Base-by-base conservation (phyloP, 192 early-diverging fungal species). In the Coemansia sp. region DNA sequence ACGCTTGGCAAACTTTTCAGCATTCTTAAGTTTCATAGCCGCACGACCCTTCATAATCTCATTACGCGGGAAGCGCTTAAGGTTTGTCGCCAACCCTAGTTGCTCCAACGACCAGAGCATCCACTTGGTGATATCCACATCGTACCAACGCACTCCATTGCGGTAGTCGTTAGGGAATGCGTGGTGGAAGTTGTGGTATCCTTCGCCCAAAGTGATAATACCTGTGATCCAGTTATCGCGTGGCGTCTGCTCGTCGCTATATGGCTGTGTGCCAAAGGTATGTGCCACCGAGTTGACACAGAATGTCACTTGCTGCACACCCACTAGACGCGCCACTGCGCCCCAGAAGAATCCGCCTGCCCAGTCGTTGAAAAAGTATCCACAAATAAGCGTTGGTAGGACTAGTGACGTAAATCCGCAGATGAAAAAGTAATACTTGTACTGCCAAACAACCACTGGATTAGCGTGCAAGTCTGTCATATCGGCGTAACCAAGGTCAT, bases 161-260 rank as follows among this genome's bases (percentile, higher is more conserved):
- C 92, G 88, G 80, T 92, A 94, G 78, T 94, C 92, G 68, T 89
- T 86, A 45, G 92, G 92, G 82, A 93, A 94, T 71, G 92, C 86
- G 76, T 94, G 92, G 70, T 94, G 92, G 83, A 91, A 91, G 80
- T 93, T 93, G 85, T 93, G 92, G 77, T 93, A 91, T 13, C 91
- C 92, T 68, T 93, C 92, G 63, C 92, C 91, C 65, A 91, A 51
- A 5, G 92, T 93, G 51, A 91, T 86, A 3, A 94, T 70, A 40
- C 91, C 91, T 8, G 91, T 91, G 46, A 93, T 77, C 76, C 91
- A 89, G 72, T 93, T 92, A 71, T 92, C 91, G 55, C 91, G 86
- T 10, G 93, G 92, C 4, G 94, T 92, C 68, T 90, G 85, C 45
- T 87, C 85, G 72, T 94, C 92, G 75, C 95, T 93, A 70, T 89